Evolutionary conservation across 2,329 filamentous ascomycete genomes (phyloP).

Genomic region (Hypomyces perniciosus): DNA sequence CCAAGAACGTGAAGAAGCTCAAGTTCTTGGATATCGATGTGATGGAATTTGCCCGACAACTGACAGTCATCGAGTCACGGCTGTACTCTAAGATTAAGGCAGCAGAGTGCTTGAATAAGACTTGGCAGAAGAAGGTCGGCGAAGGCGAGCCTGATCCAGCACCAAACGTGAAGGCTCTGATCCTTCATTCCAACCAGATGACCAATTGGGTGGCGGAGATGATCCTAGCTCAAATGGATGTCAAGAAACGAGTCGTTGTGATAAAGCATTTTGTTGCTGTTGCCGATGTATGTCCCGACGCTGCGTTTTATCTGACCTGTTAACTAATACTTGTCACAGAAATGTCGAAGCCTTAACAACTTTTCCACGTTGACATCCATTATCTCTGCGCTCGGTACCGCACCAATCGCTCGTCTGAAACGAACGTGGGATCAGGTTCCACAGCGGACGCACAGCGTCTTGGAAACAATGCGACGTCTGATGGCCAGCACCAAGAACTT

Average conservation of each 20-base stretch:
- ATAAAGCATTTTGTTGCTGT: slow-evolving; percentile 98
- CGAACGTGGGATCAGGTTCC: slow-evolving; percentile 94
- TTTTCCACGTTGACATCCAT: slow-evolving; percentile 97
- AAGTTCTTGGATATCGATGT: slow-evolving; percentile 97
- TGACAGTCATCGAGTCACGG: slow-evolving; percentile 93
- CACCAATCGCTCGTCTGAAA: slow-evolving; percentile 88
- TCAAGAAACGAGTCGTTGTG: slow-evolving; percentile 92
- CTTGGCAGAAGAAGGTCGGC: slow-evolving; percentile 91
- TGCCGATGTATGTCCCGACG: slow-evolving; percentile 67
- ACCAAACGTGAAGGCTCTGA: slow-evolving; percentile 90
- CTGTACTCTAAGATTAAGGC: slow-evolving; percentile 95
- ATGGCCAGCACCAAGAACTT: slow-evolving; percentile 99
- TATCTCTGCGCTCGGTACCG: slow-evolving; percentile 90
- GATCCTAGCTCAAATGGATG: slow-evolving; percentile 90
- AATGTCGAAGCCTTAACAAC: slow-evolving; percentile 91
- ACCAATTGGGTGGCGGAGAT: slow-evolving; percentile 99
- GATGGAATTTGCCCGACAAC: slow-evolving; percentile 91
- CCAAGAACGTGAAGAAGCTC: slow-evolving; percentile 99
- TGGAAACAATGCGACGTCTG: slow-evolving; percentile 87
- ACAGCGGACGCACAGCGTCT: slow-evolving; percentile 67
- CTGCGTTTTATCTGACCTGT: background rate
- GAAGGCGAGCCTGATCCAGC: slow-evolving; percentile 80
- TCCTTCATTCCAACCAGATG: slow-evolving; percentile 96
- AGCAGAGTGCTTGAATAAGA: slow-evolving; percentile 95
- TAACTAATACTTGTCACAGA: slow-evolving; percentile 45